Conservation (phyloP, 352 stramenopile species). For the Pythium diclinum region DNA sequence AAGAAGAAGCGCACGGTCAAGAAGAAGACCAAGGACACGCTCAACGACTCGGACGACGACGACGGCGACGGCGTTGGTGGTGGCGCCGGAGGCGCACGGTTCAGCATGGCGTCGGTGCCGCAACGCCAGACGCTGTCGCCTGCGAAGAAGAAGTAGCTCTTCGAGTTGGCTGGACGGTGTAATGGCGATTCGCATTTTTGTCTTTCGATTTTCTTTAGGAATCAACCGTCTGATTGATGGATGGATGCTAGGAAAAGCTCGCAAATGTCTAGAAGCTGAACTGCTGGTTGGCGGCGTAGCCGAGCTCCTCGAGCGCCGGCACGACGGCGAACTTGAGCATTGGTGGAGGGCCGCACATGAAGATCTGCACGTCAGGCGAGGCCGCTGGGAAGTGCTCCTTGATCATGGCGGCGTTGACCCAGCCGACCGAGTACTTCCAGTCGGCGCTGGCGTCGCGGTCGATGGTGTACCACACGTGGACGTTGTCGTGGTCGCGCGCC, state of each 20-base stretch:
- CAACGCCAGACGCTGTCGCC: slow-evolving; percentile 11
- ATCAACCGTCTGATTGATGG: neutral
- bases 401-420: slow-evolving; percentile 95
- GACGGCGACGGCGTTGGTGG: slow-evolving; percentile 35
- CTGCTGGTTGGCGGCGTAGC: slow-evolving; percentile 87
- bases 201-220: neutral
- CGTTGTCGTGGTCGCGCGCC: slow-evolving; percentile 62
- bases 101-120: slow-evolving; percentile 10
- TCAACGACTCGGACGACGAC: slow-evolving; percentile 71
- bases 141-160: slow-evolving; percentile 27
- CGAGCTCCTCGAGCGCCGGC: slow-evolving; percentile 93
- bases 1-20: slow-evolving; percentile 78
- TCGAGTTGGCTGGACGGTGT: neutral
- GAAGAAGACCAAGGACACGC: slow-evolving; percentile 58
- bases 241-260: neutral
- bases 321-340: slow-evolving; percentile 99
- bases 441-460: slow-evolving; percentile 54
- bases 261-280: slow-evolving; percentile 72
- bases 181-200: slow-evolving; percentile 5
- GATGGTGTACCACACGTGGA: slow-evolving; percentile 91
- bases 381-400: slow-evolving; percentile 84
- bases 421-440: slow-evolving; percentile 95
- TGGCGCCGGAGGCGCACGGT: slow-evolving; percentile 17
- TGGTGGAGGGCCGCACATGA: slow-evolving; percentile 97
- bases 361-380: slow-evolving; percentile 80